Percentiles rank a stretch among this genome's conserved stretches.
Evolutionary conservation across 306 rosid species (phyloP).

Genomic region (Corylus avellana): DNA sequence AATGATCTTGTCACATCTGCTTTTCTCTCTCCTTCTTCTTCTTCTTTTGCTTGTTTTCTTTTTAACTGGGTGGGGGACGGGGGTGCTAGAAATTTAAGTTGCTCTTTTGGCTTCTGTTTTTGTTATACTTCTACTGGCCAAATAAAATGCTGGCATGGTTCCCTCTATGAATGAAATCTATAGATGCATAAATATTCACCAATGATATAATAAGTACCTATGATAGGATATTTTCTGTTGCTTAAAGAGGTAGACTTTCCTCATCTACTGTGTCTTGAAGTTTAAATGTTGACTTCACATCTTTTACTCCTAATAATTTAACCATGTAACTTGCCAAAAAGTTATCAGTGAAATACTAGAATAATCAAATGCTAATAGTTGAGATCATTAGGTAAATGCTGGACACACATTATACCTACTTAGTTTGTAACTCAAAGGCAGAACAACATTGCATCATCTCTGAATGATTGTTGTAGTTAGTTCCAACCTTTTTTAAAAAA

Average conservation of each 20-base stretch:
- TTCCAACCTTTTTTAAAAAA: neutral
- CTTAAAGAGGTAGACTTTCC: conserved; percentile 2
- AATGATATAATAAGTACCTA: neutral
- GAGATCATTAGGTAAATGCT: neutral
- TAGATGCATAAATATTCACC: conserved; percentile 5
- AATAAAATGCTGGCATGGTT: conserved; percentile 1
- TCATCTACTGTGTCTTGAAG: neutral
- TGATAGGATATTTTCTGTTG: neutral
- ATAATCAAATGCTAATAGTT: neutral
- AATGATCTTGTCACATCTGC: neutral
- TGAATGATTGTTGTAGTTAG: neutral
- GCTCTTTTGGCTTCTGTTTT: neutral
- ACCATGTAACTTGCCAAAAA: neutral
- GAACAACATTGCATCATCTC: neutral
- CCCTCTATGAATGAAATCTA: conserved; percentile 1
- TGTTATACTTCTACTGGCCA: neutral
- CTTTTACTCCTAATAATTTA: neutral
- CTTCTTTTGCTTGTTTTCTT: no score
- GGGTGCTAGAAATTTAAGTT: neutral
- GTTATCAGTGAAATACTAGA: neutral
- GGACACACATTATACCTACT: neutral
- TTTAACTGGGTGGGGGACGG: no score
- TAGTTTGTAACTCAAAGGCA: neutral
- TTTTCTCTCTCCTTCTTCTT: neutral
- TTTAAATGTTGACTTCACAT: neutral